Percentiles rank a stretch among this genome's conserved stretches.
These are phyloP conservation scores for Fusarium stilboides DNA, from an alignment of 2,329 filamentous ascomycete species.

Conservation along the genomic window DNA sequence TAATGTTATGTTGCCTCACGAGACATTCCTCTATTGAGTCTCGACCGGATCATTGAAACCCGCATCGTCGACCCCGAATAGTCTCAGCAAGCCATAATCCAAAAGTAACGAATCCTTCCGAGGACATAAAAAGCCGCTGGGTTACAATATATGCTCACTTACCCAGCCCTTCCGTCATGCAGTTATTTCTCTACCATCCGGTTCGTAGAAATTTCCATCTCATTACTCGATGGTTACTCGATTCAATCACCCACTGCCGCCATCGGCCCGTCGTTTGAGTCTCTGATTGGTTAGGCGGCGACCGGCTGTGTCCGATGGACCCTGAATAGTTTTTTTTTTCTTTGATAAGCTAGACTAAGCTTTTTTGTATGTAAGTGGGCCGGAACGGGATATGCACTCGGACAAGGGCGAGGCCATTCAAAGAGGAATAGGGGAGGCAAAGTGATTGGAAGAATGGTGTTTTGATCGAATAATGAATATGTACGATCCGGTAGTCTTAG, in stretches of 20 bases:
- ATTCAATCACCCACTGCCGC: constrained; percentile 57
- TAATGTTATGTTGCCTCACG: neutral
- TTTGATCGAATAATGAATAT: constrained; percentile 39
- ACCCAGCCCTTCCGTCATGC: neutral
- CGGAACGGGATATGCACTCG: constrained; percentile 33
- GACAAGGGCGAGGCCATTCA: constrained; percentile 1
- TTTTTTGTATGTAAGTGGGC: constrained; percentile 39
- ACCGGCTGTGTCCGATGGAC: constrained; percentile 48
- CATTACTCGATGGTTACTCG: constrained; percentile 64
- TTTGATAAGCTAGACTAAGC: constrained; percentile 30
- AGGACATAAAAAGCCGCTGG: neutral
- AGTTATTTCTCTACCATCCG: neutral
- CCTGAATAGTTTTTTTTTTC: constrained; percentile 22
- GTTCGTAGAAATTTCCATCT: constrained; percentile 7
- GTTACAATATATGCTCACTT: constrained; percentile 1
- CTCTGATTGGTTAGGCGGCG: constrained; percentile 47
- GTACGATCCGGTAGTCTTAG: neutral
- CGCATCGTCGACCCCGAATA: constrained; percentile 15
- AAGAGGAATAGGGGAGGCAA: neutral
- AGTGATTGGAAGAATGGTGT: constrained; percentile 28
- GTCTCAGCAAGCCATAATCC: constrained; percentile 5
- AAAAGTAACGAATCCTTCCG: constrained; percentile 1
- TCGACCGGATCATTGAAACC: neutral
- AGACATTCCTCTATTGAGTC: neutral
- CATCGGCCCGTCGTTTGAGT: constrained; percentile 25